These are phyloP conservation scores for Talaromyces sp. DNA, from an alignment of 2,329 filamentous ascomycete genomes.

Conservation along the genomic window DNA sequence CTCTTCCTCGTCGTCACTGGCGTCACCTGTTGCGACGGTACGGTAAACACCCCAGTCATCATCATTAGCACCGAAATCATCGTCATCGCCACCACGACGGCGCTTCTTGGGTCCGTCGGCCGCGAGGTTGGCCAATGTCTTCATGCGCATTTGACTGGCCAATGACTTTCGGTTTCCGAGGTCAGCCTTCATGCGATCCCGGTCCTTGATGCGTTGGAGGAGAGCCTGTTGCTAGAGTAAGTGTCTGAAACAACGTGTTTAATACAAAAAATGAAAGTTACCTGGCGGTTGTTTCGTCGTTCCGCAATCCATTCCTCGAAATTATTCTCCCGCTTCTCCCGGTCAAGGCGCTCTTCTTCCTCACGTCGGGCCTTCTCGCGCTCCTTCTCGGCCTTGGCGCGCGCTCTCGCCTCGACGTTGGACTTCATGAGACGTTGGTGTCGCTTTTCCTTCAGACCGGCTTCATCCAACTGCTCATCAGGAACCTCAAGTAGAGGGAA, in stretches of 20 bases:
- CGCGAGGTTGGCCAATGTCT: slow-evolving; percentile 92
- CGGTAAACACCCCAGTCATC: slow-evolving; percentile 98
- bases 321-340: slow-evolving; percentile 79
- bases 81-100: slow-evolving; percentile 85
- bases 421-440: slow-evolving; percentile 92
- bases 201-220: slow-evolving; percentile 84
- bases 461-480: slow-evolving; percentile 91
- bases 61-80: slow-evolving; percentile 95
- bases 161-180: slow-evolving; percentile 95
- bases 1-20: slow-evolving; percentile 85
- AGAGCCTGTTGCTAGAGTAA: slow-evolving; percentile 56
- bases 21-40: slow-evolving; percentile 78
- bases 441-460: slow-evolving; percentile 85
- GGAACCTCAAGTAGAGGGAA: slow-evolving; percentile 88
- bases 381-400: slow-evolving; percentile 96
- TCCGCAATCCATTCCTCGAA: slow-evolving; percentile 86
- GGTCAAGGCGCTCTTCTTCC: slow-evolving; percentile 81
- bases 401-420: slow-evolving; percentile 86
- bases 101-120: slow-evolving; percentile 86
- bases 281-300: slow-evolving; percentile 70
- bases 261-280: slow-evolving; percentile 22
- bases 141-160: slow-evolving; percentile 97
- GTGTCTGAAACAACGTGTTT: neutral
- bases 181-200: slow-evolving; percentile 89
- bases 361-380: slow-evolving; percentile 81